Base-by-base conservation (phyloP, 2,329 filamentous ascomycete species). In the Aulographum hederae region DNA sequence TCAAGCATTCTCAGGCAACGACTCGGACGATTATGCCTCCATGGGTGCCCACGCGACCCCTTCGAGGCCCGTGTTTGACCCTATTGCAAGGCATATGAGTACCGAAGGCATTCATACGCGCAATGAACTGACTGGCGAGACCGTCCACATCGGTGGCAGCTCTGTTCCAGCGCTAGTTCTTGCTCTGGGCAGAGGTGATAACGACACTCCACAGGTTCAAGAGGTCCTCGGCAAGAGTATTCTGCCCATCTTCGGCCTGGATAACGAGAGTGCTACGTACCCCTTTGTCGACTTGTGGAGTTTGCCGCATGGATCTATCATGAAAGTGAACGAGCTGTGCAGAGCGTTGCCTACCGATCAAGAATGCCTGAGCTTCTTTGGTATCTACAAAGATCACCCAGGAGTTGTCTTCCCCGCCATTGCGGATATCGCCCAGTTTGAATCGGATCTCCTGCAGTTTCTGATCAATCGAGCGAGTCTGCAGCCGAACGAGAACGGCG, bases 231-330 rank as follows among this genome's bases (percentile, higher is more conserved):
- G 70, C 39, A 69, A 68, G 40, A 69, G 65, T 29, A 69, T 74
- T 39, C 48, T 74, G 15, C 69, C 69, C 0, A 65, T 73, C 33
- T 60, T 74, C 34, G 69, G 69, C 3, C 54, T 74, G 20, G 69
- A 73, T 43, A 73, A 74, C 40, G 69, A 73, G 42, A 68, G 63
- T 23, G 67, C 67, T 3, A 73, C 69, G 6, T 74, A 74, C 43
- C 69, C 69, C 5, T 74, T 74, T 41, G 67, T 74, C 18, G 69
- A 73, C 42, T 50, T 74, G 3, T 74, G 69, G 68, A 70, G 60
- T 2, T 39, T 69, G 4, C 67, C 66, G 2, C 67, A 72, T 34
- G 67, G 64, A 31, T 69, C 65, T 1, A 56, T 66, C 4, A 59
- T 65, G 37, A 63, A 69, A 41, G 59, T 69, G 4, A 62, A 57